Percentiles rank a stretch among this genome's conserved stretches.
These are phyloP conservation scores for Colletotrichum higginsianum DNA, from an alignment of 2,329 filamentous ascomycete species.

Conservation along the genomic window DNA sequence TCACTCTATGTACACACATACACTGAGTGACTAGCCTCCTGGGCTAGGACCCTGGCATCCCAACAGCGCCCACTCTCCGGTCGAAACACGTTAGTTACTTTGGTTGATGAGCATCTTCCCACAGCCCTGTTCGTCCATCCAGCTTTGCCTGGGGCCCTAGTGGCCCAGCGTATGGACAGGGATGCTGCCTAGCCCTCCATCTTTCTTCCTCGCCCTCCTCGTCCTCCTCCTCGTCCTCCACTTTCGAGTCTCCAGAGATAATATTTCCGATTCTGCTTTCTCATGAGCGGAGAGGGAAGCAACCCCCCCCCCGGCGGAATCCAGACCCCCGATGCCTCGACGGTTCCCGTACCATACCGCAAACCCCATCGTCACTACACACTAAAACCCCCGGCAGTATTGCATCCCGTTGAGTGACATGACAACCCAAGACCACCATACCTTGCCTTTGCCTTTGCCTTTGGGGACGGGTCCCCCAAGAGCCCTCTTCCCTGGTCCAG, in stretches of 20 bases:
- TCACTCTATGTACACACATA: no score
- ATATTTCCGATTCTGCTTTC: constrained; percentile 65
- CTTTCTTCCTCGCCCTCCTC: no score
- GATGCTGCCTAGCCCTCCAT: constrained; percentile 50
- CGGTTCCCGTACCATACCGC: constrained; percentile 43
- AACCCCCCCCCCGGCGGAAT: constrained; percentile 52
- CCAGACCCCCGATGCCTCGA: constrained; percentile 38
- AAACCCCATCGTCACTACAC: constrained; percentile 50
- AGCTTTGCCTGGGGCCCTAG: constrained; percentile 50
- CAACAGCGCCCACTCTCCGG: constrained; percentile 53
- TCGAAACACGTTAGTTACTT: constrained; percentile 60
- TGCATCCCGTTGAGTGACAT: constrained; percentile 50
- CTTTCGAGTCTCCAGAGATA: constrained; percentile 53
- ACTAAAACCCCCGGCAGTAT: constrained; percentile 46
- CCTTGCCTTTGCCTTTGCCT: constrained; percentile 47
- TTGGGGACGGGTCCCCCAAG: not conserved
- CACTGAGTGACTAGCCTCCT: no score
- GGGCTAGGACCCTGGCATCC: constrained; percentile 42
- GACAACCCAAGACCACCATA: constrained; percentile 48
- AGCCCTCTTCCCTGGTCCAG: constrained; percentile 39
- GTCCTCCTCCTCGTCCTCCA: no score
- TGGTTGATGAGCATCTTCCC: constrained; percentile 54
- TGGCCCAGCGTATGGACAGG: constrained; percentile 41
- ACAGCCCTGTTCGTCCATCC: constrained; percentile 56
- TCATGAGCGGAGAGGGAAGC: constrained; percentile 55